Evolutionary conservation across 352 stramenopile genomes (phyloP), one percentile per base, ranked within the genome.

Genomic region (Phytopythium kandeliae): DNA sequence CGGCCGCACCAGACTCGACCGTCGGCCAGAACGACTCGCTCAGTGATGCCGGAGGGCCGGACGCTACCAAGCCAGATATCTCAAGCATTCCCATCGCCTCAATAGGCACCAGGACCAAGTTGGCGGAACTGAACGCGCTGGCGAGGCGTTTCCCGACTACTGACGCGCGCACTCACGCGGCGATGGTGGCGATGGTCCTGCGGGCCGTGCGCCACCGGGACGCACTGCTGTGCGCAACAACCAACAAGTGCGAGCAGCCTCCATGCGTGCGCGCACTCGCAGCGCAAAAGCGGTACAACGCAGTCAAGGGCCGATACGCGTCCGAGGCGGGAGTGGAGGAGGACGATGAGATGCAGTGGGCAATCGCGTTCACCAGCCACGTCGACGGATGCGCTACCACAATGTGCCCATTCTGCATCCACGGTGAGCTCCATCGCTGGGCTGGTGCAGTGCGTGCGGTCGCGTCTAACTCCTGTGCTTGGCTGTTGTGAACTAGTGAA

Each of bases 381-480:
- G 47, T 58, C 3, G 56, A 60, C n/a, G 36, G 28, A 33, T 81
- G 71, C 35, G 35, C 44, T 15, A 58, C 57, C 24, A 35, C 40
- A 12, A 48, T 62, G 42, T 76, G 71, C 48, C 64, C 67, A 16
- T 74, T 81, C 62, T 81, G 71, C 44, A 60, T 76, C 54, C 64
- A 19, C 13, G 45, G 45, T 41, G 30, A 51, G 45, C 31, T 26
- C 4, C 2, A n/a, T 31, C 24, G 12, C 31, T 22, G 26, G 6
- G 26, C 21, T 31, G 19, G 21, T n/a, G n/a, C n/a, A n/a, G n/a
- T n/a, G n/a, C n/a, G n/a, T n/a, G n/a, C n/a, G n/a, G n/a, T n/a
- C n/a, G n/a, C n/a, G n/a, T n/a, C n/a, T n/a, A 33, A 33, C 28
- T 5, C 28, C 22, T 33, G 33, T 33, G 28, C 28, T 33, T 15